These are phyloP conservation scores for Vitis labrusca DNA, from an alignment of 164 flowering plant species.

Conservation along the genomic window DNA sequence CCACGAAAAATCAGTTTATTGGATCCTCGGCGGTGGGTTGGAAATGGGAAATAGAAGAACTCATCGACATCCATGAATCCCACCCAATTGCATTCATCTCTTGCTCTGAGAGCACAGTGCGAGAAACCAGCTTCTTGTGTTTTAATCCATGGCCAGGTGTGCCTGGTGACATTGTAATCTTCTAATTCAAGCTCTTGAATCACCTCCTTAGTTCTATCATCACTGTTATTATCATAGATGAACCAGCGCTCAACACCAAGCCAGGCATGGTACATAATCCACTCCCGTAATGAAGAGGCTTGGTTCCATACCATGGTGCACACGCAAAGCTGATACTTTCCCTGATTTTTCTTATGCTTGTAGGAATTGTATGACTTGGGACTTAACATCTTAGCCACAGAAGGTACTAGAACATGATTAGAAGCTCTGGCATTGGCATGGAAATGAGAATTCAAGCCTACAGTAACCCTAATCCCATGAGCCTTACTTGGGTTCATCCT, in stretches of 20 bases:
- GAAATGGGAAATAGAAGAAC: slow-evolving; percentile 68
- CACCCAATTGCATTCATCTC: slow-evolving; percentile 72
- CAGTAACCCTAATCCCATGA: slow-evolving; percentile 50
- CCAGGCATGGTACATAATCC: slow-evolving; percentile 82
- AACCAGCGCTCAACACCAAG: slow-evolving; percentile 89
- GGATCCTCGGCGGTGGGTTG: slow-evolving; percentile 10
- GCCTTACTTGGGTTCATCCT: slow-evolving; percentile 37
- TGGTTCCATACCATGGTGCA: slow-evolving; percentile 96
- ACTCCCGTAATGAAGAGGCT: slow-evolving; percentile 62
- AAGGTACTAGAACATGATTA: slow-evolving; percentile 43
- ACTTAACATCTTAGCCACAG: slow-evolving; percentile 59
- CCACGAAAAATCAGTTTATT: slow-evolving; percentile 29
- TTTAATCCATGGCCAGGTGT: slow-evolving; percentile 90
- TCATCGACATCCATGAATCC: slow-evolving; percentile 92
- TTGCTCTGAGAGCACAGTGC: slow-evolving; percentile 71
- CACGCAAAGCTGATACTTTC: slow-evolving; percentile 70
- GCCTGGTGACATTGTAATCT: slow-evolving; percentile 64
- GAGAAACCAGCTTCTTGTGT: slow-evolving; percentile 95
- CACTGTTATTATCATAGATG: slow-evolving; percentile 85
- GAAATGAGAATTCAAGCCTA: slow-evolving; percentile 30
- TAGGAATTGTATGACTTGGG: not conserved
- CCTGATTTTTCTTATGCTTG: slow-evolving; percentile 3
- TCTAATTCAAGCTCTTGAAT: slow-evolving; percentile 45
- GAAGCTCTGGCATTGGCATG: slow-evolving; percentile 6
- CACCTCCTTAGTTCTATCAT: slow-evolving; percentile 55